These are phyloP conservation scores for Blakeslea trispora DNA, from an alignment of 371 early-diverging fungal species.

Conservation along the genomic window DNA sequence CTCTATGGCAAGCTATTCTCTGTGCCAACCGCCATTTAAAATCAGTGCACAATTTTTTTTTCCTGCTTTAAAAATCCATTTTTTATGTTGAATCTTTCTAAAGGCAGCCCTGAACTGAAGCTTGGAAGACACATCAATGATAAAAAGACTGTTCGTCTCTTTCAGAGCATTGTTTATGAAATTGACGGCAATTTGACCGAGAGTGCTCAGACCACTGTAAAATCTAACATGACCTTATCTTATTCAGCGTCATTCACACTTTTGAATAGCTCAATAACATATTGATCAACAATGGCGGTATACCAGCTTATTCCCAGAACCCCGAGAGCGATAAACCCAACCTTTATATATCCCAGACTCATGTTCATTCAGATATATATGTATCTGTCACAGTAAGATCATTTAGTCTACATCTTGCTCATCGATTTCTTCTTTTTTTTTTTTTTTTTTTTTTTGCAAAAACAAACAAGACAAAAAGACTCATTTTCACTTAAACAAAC, in stretches of 20 bases:
- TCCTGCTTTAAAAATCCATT: too few species aligned
- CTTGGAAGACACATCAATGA: slow-evolving; percentile 21
- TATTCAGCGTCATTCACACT: too few species aligned
- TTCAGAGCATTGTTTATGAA: slow-evolving; percentile 18
- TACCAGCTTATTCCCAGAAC: background rate
- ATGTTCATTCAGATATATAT: background rate
- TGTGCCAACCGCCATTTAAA: too few species aligned
- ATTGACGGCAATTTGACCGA: slow-evolving; percentile 12
- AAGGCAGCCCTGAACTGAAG: background rate
- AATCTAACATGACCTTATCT: background rate
- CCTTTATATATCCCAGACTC: slow-evolving; percentile 9
- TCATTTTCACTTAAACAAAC: background rate
- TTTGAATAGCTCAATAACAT: slow-evolving; percentile 20
- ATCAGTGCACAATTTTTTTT: too few species aligned
- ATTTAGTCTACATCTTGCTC: background rate
- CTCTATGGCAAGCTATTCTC: too few species aligned
- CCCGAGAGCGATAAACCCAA: background rate
- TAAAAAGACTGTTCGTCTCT: slow-evolving; percentile 17
- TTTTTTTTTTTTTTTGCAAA: too few species aligned
- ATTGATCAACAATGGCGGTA: slow-evolving; percentile 19
- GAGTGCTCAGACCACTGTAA: slow-evolving; percentile 4
- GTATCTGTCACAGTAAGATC: slow-evolving; percentile 24
- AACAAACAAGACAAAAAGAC: background rate
- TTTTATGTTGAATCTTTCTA: too few species aligned
- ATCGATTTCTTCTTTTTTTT: too few species aligned